Conservation (phyloP, 73 alveolate species). For the Paramecium octaurelia region DNA sequence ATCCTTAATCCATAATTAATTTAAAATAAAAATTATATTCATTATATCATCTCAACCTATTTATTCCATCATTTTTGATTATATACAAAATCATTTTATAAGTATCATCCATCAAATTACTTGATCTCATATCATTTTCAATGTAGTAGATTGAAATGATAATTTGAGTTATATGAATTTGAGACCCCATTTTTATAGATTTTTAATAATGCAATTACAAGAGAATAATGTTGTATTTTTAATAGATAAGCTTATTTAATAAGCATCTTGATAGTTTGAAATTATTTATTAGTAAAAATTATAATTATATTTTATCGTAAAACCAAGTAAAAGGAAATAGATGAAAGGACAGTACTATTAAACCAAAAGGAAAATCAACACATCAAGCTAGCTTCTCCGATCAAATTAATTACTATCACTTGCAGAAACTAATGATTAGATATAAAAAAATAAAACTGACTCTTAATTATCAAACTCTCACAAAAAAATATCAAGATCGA, state of each 20-base stretch:
- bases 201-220: not conserved
- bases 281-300: not conserved
- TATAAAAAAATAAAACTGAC: not conserved
- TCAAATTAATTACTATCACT: not conserved
- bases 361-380: not conserved
- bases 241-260: not conserved
- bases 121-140: no score
- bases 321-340: not conserved
- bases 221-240: not conserved
- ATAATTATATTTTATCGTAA: not conserved
- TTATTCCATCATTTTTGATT: not conserved
- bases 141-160: no score
- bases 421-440: not conserved
- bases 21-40: not conserved
- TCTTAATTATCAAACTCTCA: not conserved
- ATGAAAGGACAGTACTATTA: not conserved
- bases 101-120: not conserved
- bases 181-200: no score
- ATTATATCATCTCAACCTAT: not conserved
- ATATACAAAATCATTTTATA: no score
- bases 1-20: slow-evolving; percentile 30
- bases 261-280: not conserved
- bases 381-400: not conserved
- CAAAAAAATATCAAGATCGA: not conserved
- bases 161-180: no score